A percentile compares a stretch with the other conserved stretches of the same genome.
Conservation (phyloP, 495 filamentous ascomycete genomes). For the Pyrenula aspistea region DNA sequence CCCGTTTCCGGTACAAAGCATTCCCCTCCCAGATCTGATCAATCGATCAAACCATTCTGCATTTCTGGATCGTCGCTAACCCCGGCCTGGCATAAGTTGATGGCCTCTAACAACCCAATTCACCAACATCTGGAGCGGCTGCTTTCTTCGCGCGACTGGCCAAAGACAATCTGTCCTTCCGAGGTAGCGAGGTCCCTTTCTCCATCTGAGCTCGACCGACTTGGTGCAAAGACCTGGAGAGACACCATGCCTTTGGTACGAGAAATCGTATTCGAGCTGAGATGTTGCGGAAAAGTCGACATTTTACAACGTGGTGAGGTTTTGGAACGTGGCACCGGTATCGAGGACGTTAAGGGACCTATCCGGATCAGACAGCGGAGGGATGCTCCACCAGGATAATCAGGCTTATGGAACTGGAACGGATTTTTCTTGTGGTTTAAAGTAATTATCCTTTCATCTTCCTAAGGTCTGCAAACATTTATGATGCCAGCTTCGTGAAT, state of each 20-base stretch:
- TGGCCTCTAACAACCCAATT: neutral
- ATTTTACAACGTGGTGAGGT: constrained; percentile 32
- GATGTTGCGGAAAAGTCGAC: constrained; percentile 25
- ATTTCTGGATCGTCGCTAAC: no score
- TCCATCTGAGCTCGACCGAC: constrained; percentile 14
- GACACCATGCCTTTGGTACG: constrained; percentile 30
- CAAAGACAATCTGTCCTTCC: constrained; percentile 39
- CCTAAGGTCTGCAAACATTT: no score
- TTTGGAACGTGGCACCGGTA: constrained; percentile 3
- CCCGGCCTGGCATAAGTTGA: no score
- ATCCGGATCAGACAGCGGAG: neutral
- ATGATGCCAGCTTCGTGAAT: constrained; percentile 64
- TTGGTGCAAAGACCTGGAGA: constrained; percentile 23
- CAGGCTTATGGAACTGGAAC: no score
- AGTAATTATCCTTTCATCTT: no score
- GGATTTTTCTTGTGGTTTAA: no score
- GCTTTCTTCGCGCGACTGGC: constrained; percentile 10
- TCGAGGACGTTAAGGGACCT: neutral
- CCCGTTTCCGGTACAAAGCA: no score
- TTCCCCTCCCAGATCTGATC: no score
- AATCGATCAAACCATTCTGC: no score
- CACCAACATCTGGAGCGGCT: constrained; percentile 9
- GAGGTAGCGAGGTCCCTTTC: constrained; percentile 31
- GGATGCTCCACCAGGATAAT: no score
- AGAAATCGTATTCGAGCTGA: constrained; percentile 19